Evolutionary conservation across 2,329 filamentous ascomycete genomes (phyloP).

Genomic region (Blumeria hordei): DNA sequence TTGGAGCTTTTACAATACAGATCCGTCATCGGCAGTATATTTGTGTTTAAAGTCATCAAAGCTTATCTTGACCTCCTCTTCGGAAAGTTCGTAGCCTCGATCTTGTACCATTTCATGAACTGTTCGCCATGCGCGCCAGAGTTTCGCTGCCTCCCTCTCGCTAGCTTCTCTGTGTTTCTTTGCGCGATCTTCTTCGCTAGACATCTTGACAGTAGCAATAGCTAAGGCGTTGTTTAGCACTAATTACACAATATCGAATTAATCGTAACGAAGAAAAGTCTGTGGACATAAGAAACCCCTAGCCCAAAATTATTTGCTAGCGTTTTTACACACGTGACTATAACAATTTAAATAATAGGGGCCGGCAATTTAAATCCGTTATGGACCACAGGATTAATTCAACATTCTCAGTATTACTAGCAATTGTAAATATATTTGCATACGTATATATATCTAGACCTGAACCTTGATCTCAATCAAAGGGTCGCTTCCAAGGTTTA

Average conservation of each 20-base stretch:
- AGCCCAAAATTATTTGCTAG: not conserved
- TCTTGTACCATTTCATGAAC: slow-evolving; percentile 88
- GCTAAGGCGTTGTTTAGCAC: not conserved
- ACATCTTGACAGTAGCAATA: slow-evolving; percentile 5
- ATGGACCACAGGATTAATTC: too few species aligned
- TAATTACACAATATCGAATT: too few species aligned
- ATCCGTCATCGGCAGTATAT: slow-evolving; percentile 49
- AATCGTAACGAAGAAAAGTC: too few species aligned
- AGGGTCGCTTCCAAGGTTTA: not conserved
- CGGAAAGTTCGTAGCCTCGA: slow-evolving; percentile 74
- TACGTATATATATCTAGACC: too few species aligned
- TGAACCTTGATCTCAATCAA: not conserved
- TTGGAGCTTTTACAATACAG: slow-evolving; percentile 38
- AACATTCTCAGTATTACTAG: too few species aligned
- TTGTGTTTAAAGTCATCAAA: slow-evolving; percentile 56
- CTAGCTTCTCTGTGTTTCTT: slow-evolving; percentile 15
- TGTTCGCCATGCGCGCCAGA: slow-evolving; percentile 88
- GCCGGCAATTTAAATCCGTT: too few species aligned
- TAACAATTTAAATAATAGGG: not conserved
- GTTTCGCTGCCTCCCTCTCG: slow-evolving; percentile 28
- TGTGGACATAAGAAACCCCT: not conserved
- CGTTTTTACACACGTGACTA: not conserved
- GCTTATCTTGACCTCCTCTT: slow-evolving; percentile 69
- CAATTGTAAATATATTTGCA: too few species aligned
- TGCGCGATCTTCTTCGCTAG: slow-evolving; percentile 11